Evolutionary conservation across 73 alveolate genomes (phyloP), one percentile per base, ranked within the genome.

Genomic region (Blepharisma japonicum): DNA sequence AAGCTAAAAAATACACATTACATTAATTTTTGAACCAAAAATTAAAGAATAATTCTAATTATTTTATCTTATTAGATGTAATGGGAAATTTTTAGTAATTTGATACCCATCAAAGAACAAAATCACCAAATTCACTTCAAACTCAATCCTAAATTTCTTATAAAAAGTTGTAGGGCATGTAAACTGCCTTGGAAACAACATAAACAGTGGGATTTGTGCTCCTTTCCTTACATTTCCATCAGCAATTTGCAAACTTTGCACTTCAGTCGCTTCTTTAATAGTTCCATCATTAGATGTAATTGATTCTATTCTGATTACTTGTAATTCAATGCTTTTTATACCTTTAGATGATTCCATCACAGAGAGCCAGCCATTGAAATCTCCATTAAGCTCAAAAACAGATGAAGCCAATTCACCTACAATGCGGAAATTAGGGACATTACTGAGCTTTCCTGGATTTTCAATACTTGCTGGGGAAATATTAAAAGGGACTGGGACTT

Each of bases 151-250:
- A 76, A 79, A 86, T 70, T 85, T 82, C 48, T 77, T 71, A 67
- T 87, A 88, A 45, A 50, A 71, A 70, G 81, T 82, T 49, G 93
- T 86, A 32, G 98, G 92, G 77, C 96, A 89, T 11, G 94, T 86
- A 53, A 87, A 92, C 68, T 82, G 78, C 78, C 86, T 89, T 0
- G 98, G 98, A 83, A 92, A 92, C 47, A 82, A 85, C 98, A 92
- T 92, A 66, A 80, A 89, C 39, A 92, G 80, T 11, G 98, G 98
- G 25, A 92, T 92, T 80, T 91, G 93, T 38, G 88, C 71, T 79
- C 90, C 83, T 89, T 89, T 89, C 77, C 85, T 89, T 7, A 91
- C 97, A 85, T 91, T 96, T 7, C 97, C 97, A 86, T 91, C 97
- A 4, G 96, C 97, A 20, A 91, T 90, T 81, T 92, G 92, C 46